phyloP scores from a whole-genome alignment of 2,329 filamentous ascomycete species.

The Myriosclerotinia duriaeana region DNA sequence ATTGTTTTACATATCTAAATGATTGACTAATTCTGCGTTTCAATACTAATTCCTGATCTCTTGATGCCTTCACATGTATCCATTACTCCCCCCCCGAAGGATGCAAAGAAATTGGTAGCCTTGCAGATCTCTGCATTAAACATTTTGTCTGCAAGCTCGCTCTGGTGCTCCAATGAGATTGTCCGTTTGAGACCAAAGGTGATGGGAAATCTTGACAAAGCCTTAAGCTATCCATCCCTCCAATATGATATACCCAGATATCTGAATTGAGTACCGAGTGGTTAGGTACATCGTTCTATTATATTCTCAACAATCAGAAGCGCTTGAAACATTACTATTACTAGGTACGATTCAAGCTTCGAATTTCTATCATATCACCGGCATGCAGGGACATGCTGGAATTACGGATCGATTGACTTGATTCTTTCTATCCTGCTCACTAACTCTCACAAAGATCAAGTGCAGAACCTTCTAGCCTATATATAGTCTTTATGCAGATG shows the following conservation, averaged over 20 bases:
- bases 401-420: neutral
- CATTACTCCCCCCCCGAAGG: neutral
- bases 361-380: neutral
- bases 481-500: neutral
- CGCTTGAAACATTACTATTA: neutral
- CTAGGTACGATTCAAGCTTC: neutral
- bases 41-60: neutral
- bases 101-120: slow-evolving; percentile 4
- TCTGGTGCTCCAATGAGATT: neutral
- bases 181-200: neutral
- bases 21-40: neutral
- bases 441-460: neutral
- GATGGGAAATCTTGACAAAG: neutral
- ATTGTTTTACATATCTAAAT: neutral
- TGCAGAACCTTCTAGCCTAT: neutral
- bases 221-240: no score
- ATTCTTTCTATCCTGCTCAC: neutral
- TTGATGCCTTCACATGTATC: no score
- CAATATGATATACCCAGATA: neutral
- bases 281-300: neutral
- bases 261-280: neutral
- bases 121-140: slow-evolving; percentile 3
- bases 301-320: neutral
- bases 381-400: neutral
- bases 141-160: neutral